A percentile compares a stretch with the other conserved stretches of the same genome.
Conservation (phyloP, 495 filamentous ascomycete species). For the Neurospora hispaniola region DNA sequence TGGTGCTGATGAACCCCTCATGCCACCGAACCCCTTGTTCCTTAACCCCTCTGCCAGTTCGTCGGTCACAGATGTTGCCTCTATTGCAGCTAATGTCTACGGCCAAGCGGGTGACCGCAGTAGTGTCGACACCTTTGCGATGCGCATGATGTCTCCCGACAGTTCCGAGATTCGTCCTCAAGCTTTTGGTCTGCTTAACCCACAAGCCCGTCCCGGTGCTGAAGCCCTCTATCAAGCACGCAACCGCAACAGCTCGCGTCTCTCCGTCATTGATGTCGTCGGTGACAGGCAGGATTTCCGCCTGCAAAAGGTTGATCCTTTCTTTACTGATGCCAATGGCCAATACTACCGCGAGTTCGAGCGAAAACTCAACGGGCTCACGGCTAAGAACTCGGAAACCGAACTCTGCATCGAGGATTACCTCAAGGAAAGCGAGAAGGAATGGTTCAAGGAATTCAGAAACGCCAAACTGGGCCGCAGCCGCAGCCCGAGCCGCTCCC, state of each 20-base stretch:
- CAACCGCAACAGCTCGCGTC: slow-evolving; percentile 14
- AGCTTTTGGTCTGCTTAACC: slow-evolving; percentile 9
- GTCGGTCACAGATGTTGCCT: slow-evolving; percentile 11
- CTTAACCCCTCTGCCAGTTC: slow-evolving; percentile 12
- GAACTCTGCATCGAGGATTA: slow-evolving; percentile 54
- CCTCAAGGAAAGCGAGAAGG: slow-evolving; percentile 50
- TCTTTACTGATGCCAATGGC: slow-evolving; percentile 53
- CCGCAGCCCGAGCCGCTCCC: slow-evolving; percentile 11
- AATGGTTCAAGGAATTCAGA: slow-evolving; percentile 49
- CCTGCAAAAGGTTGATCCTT: slow-evolving; percentile 55
- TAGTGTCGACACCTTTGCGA: slow-evolving; percentile 19
- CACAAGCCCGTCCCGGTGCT: slow-evolving; percentile 12
- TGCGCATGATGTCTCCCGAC: slow-evolving; percentile 20
- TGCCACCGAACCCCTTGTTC: slow-evolving; percentile 16
- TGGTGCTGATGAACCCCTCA: slow-evolving; percentile 10
- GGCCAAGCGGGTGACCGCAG: slow-evolving; percentile 6
- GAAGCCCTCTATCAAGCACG: slow-evolving; percentile 11
- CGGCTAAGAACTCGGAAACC: slow-evolving; percentile 44
- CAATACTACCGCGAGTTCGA: slow-evolving; percentile 46
- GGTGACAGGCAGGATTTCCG: slow-evolving; percentile 17
- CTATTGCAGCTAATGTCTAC: slow-evolving; percentile 10
- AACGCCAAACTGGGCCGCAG: slow-evolving; percentile 35
- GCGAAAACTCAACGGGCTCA: slow-evolving; percentile 39
- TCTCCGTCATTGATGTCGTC: slow-evolving; percentile 11
- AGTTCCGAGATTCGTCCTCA: slow-evolving; percentile 10